A percentile compares a stretch with the other conserved stretches of the same genome.
phyloP scores from a whole-genome alignment of 768 basidiomycete species.

The Leccinum arenicola region DNA sequence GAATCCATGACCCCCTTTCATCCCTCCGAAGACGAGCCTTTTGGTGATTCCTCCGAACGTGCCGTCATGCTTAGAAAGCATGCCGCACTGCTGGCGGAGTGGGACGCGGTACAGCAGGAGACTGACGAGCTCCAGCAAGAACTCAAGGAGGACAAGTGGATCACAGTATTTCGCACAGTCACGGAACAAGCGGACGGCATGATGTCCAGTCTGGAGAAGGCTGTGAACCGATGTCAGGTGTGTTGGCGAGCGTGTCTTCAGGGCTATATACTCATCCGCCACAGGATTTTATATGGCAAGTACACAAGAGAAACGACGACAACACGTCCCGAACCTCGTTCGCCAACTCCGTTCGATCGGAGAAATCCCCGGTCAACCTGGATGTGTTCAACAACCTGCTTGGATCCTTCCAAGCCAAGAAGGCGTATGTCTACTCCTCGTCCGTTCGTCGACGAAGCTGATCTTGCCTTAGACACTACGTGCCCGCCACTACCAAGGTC shows the following conservation, averaged over 20 bases:
- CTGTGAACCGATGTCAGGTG: slow-evolving; percentile 86
- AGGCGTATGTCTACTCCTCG: slow-evolving; percentile 55
- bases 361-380: slow-evolving; percentile 50
- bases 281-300: slow-evolving; percentile 86
- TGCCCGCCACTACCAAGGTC: slow-evolving; percentile 91
- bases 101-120: slow-evolving; percentile 78
- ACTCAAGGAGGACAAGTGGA: slow-evolving; percentile 95
- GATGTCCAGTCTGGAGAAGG: slow-evolving; percentile 96
- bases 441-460: slow-evolving; percentile 10
- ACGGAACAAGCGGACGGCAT: slow-evolving; percentile 95
- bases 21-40: slow-evolving; percentile 45
- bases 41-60: slow-evolving; percentile 39
- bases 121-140: slow-evolving; percentile 84
- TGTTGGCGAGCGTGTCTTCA: slow-evolving; percentile 21
- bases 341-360: slow-evolving; percentile 44
- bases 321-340: slow-evolving; percentile 40
- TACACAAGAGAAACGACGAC: slow-evolving; percentile 58
- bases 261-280: slow-evolving; percentile 2
- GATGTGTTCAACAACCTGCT: slow-evolving; percentile 66
- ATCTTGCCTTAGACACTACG: slow-evolving; percentile 69
- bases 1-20: slow-evolving; percentile 63
- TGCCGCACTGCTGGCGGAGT: slow-evolving; percentile 67
- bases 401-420: slow-evolving; percentile 83
- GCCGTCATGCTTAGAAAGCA: slow-evolving; percentile 67
- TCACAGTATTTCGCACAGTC: slow-evolving; percentile 91